Evolutionary conservation across 306 rosid genomes (phyloP), one percentile per base, ranked within the genome.

Genomic region (Rubus idaeus): DNA sequence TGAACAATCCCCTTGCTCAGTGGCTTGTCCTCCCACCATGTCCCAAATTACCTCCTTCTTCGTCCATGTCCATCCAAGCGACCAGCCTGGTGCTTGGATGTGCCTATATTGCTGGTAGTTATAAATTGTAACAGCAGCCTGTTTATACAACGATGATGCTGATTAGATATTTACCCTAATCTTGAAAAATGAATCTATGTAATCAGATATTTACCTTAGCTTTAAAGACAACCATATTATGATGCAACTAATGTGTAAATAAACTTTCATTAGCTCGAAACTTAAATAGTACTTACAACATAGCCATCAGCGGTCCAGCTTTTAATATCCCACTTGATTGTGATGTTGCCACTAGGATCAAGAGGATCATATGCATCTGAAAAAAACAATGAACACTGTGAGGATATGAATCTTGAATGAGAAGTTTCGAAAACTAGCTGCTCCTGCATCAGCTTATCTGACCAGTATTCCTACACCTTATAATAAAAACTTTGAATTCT

Each of bases 1-100:
- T 40, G 98, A 94, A 78, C 98, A 94, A 79, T 94, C 98, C 35
- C 98, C 98, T 85, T 94, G 96, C 47, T 91, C 97, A 8, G 94
- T 94, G 58, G 94, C 30, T 73, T 94, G 93, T 56, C 86, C 93
- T 52, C 98, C 98, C 50, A 82, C 8, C 91, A 90, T 89, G 80
- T 8, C 61, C 98, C 98, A 94, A 76, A 94, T 90, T 52, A 94
- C 80, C 87, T 94, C 98, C 82, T 87, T 91, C 88, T 91, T 91
- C 14, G 89, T 87, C 98, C 98, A 94, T 52, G 89, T 80, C 98
- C 98, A 94, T 47, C 87, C 91, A 12, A 94, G 75, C 2, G 81
- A 68, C 98, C 98, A 94, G 42, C 98, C 98, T 0, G 97, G 98
- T 4, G 93, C 71, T 30, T 88, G 73, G 75, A 94, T 85, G 71